Conservation (phyloP, 768 basidiomycete species). For the Gelatoporia subvermispora region DNA sequence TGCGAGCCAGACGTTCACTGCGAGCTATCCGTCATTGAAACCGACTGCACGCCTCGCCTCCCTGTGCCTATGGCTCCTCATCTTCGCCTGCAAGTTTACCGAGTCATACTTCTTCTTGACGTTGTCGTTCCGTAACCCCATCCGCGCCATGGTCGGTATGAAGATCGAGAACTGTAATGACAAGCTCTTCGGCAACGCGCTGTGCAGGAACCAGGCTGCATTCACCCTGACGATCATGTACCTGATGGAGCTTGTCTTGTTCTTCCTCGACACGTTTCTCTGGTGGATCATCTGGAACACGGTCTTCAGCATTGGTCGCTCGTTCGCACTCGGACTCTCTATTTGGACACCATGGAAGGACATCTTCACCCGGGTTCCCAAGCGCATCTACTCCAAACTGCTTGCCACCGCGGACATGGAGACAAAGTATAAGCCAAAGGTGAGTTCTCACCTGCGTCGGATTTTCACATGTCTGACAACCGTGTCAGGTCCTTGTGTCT, state of each 20-base stretch:
- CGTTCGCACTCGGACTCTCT: slow-evolving; percentile 86
- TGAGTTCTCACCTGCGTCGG: slow-evolving; percentile 20
- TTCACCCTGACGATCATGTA: slow-evolving; percentile 98
- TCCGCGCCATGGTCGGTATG: slow-evolving; percentile 95
- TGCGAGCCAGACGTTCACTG: slow-evolving; percentile 97
- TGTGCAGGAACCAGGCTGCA: slow-evolving; percentile 91
- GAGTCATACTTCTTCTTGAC: slow-evolving; percentile 99
- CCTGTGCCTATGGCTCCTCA: slow-evolving; percentile 78
- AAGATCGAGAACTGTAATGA: slow-evolving; percentile 88
- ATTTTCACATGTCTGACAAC: background rate
- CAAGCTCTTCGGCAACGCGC: slow-evolving; percentile 73
- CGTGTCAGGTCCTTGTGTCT: slow-evolving; percentile 81
- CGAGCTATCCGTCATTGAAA: slow-evolving; percentile 77
- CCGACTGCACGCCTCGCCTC: slow-evolving; percentile 70
- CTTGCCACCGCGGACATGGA: slow-evolving; percentile 95
- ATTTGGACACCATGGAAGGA: slow-evolving; percentile 99
- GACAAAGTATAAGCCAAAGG: slow-evolving; percentile 98
- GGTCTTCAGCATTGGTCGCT: slow-evolving; percentile 82
- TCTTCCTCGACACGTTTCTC: slow-evolving; percentile 98
- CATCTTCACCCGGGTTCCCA: slow-evolving; percentile 92
- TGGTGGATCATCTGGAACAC: slow-evolving; percentile 99
- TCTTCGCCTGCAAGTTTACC: slow-evolving; percentile 94
- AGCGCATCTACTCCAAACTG: slow-evolving; percentile 94
- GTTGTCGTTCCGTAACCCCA: slow-evolving; percentile 88
- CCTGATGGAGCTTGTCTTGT: slow-evolving; percentile 94